Percentiles rank a stretch among this genome's conserved stretches.
Evolutionary conservation across 2,329 filamentous ascomycete species (phyloP).

Genomic region (Clarireedia sp.): DNA sequence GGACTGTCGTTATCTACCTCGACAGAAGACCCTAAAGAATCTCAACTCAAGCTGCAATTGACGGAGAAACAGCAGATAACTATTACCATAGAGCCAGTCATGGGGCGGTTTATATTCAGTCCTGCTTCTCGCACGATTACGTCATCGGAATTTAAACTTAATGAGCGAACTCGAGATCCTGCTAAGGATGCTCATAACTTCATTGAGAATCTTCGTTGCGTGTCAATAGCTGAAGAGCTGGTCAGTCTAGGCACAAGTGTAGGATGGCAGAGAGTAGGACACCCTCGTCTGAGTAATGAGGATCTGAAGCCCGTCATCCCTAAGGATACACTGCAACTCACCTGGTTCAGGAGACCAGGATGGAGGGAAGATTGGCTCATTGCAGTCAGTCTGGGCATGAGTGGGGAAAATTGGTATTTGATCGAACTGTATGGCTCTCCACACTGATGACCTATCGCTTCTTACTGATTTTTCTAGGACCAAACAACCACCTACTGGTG

Average conservation of each 20-base stretch:
- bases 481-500: conserved; percentile 10
- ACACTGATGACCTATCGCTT: not conserved
- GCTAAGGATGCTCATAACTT: conserved; percentile 47
- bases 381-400: conserved; percentile 60
- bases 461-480: conserved; percentile 7
- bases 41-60: conserved; percentile 60
- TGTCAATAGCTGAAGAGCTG: conserved; percentile 54
- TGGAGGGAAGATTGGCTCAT: conserved; percentile 70
- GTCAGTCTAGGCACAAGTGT: conserved; percentile 50
- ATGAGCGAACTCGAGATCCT: conserved; percentile 45
- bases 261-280: conserved; percentile 49
- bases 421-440: conserved; percentile 44
- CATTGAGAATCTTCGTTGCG: conserved; percentile 55
- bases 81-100: conserved; percentile 67
- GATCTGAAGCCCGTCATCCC: conserved; percentile 51
- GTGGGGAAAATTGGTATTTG: conserved; percentile 74
- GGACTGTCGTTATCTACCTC: conserved; percentile 51
- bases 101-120: conserved; percentile 65
- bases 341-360: conserved; percentile 63
- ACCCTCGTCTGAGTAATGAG: conserved; percentile 40
- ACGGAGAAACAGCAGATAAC: conserved; percentile 52
- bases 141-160: conserved; percentile 57
- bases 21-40: conserved; percentile 55
- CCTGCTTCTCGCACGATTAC: conserved; percentile 51
- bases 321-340: conserved; percentile 52